Base-by-base conservation (phyloP, 805 yeast genomes). In the Kazachstania psychrophila region DNA sequence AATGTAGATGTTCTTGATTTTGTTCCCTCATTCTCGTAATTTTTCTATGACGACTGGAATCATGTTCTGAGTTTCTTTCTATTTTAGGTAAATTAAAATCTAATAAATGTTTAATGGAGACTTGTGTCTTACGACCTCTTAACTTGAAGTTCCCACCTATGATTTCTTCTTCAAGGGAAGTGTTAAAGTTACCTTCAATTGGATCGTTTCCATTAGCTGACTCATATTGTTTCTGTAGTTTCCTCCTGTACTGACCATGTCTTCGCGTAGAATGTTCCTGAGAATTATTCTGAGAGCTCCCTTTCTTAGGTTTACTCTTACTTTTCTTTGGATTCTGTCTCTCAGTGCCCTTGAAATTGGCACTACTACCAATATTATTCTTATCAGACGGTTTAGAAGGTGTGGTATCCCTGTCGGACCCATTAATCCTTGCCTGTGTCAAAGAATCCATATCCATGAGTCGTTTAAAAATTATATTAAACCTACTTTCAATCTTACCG, bases 21-120 rank as follows among this genome's bases (percentile, higher is more conserved):
- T 56, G 47, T 23, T 51, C 43, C n/a, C 51, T 48, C 24, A 48
- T 46, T 23, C 58, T 48, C 29, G 56, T 50, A 4, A n/a, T 10
- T 10, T 24, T 32, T 41, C 58, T 51, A 23, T 40, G 45, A 34
- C 51, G 42, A 15, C 43, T 38, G 10, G 28, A 25, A 20, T 42
- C 23, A 26, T 19, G 3, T 27, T 44, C 32, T 18, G 37, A 33
- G 30, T 40, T 39, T 31, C 44, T 45, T 27, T 61, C 61, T 39
- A 65, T 51, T 38, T 66, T 68, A 6, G 75, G 72, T 13, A 70
- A 51, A 28, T 67, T 65, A 47, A 76, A 79, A 31, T 78, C 80
- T 31, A 82, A 54, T 38, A 82, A 61, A 58, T 82, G 88, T 46
- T 79, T 77, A 37, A 81, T 75, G 15, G 72, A 70, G 23, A 70